phyloP scores from a whole-genome alignment of 495 filamentous ascomycete species.

The Daldinia grandis region DNA sequence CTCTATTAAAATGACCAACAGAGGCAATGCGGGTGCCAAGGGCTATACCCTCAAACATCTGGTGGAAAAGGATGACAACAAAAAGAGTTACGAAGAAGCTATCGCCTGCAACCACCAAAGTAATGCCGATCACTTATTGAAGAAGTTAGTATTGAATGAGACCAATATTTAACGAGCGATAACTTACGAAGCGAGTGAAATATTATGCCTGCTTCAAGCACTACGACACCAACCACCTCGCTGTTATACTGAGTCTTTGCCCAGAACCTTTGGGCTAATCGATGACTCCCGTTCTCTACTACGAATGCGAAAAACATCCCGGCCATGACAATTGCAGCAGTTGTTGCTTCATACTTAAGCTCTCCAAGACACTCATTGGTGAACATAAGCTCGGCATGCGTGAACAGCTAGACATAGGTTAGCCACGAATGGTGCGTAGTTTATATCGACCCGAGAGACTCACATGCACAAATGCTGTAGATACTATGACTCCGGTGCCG shows the following conservation, averaged over 20 bases:
- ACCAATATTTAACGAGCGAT: neutral
- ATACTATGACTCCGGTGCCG: slow-evolving; percentile 76
- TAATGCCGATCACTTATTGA: slow-evolving; percentile 63
- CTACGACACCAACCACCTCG: slow-evolving; percentile 65
- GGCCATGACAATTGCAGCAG: slow-evolving; percentile 70
- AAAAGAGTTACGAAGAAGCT: slow-evolving; percentile 64
- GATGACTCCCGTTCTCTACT: slow-evolving; percentile 65
- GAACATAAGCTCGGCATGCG: slow-evolving; percentile 71
- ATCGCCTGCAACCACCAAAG: slow-evolving; percentile 65
- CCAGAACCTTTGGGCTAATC: slow-evolving; percentile 54
- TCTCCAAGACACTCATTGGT: slow-evolving; percentile 68
- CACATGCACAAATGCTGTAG: slow-evolving; percentile 76
- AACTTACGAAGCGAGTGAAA: slow-evolving; percentile 71
- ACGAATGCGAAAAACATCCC: slow-evolving; percentile 70
- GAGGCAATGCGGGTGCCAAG: slow-evolving; percentile 76
- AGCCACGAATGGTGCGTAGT: neutral
- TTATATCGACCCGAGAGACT: slow-evolving; percentile 20
- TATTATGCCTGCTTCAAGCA: slow-evolving; percentile 75
- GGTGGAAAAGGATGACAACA: slow-evolving; percentile 68
- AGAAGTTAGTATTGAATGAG: slow-evolving; percentile 13
- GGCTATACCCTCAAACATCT: slow-evolving; percentile 83
- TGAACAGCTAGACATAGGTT: slow-evolving; percentile 59
- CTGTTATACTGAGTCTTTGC: slow-evolving; percentile 19
- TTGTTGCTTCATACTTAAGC: slow-evolving; percentile 66
- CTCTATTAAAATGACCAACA: slow-evolving; percentile 45